Evolutionary conservation across 2,329 filamentous ascomycete genomes (phyloP).

Genomic region (Mycocentrospora acerina): DNA sequence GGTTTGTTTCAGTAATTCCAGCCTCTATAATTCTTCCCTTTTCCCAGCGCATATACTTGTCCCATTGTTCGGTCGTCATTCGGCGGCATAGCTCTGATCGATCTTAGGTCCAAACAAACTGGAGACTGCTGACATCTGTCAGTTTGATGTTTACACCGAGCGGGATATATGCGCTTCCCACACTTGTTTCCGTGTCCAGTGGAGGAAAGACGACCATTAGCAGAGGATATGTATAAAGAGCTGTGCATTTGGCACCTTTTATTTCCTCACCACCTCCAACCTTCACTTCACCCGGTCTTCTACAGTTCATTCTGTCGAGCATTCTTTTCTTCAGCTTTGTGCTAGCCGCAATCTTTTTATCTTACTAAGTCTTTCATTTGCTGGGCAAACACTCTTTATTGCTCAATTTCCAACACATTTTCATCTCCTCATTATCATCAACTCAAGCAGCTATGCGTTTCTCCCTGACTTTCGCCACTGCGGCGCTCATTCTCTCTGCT

Average conservation of each 20-base stretch:
- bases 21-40: no score
- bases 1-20: no score
- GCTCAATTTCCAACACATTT: not conserved
- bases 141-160: no score
- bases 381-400: slow-evolving; percentile 16
- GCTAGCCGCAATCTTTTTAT: slow-evolving; percentile 20
- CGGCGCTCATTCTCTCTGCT: slow-evolving; percentile 19
- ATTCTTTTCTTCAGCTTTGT: slow-evolving; percentile 13
- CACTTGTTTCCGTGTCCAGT: no score
- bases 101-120: no score
- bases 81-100: no score
- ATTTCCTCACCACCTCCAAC: slow-evolving; percentile 13
- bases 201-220: no score
- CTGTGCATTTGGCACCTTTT: not conserved
- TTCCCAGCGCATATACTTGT: no score
- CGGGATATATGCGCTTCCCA: no score
- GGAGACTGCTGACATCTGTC: no score
- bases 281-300: slow-evolving; percentile 10
- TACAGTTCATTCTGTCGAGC: slow-evolving; percentile 6
- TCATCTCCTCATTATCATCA: not conserved
- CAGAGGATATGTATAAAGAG: slow-evolving; percentile 3
- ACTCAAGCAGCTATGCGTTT: slow-evolving; percentile 21
- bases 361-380: slow-evolving; percentile 18
- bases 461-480: slow-evolving; percentile 21
- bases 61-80: no score